Evolutionary conservation across 2,329 filamentous ascomycete species (phyloP), one percentile per base, ranked within the genome.

Genomic region (Anisogramma anomala): DNA sequence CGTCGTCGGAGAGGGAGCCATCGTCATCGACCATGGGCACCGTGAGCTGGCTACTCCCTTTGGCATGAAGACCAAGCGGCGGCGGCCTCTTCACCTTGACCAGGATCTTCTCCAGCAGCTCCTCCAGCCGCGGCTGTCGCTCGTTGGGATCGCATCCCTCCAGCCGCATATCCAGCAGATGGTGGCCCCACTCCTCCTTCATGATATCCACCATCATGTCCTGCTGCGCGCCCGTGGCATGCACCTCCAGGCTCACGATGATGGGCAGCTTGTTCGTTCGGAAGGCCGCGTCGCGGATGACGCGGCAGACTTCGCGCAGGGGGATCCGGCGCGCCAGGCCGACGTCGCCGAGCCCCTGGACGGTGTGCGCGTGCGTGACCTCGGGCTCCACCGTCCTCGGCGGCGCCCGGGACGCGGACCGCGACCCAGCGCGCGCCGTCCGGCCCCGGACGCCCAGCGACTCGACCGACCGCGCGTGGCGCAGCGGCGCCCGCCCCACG

Each of bases 171-270:
- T 85, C 79, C 9, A 95, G 68, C 5, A 96, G 68, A 52, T 82
- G 64, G 0, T 74, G 79, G 30, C 72, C 74, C 87, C 88, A 98
- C 49, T 84, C 82, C 50, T 94, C 78, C 49, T 79, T 79, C 82
- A 98, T 95, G 48, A 96, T 94, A 42, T 84, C 74, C 9, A 94
- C 88, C 84, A 96, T 95, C 37, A 83, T 72, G 49, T 86, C 78
- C 59, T 98, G 91, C 59, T 96, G 89, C 39, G 84, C 77, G 1
- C 72, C 65, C 46, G 81, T 76, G 11, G 86, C 82, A 58, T 96
- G 89, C 0, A 96, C 84, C 60, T 98, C 91, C 5, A 96, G 70
- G 57, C 87, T 94, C 49, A 96, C 77, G 44, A 96, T 93, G 28
- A 98, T 67, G 1, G 91, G 91, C 15, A 94, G 67, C 39, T 83